Evolutionary conservation across 208 protist genomes (phyloP).

Genomic region (Leishmania lainsoni): DNA sequence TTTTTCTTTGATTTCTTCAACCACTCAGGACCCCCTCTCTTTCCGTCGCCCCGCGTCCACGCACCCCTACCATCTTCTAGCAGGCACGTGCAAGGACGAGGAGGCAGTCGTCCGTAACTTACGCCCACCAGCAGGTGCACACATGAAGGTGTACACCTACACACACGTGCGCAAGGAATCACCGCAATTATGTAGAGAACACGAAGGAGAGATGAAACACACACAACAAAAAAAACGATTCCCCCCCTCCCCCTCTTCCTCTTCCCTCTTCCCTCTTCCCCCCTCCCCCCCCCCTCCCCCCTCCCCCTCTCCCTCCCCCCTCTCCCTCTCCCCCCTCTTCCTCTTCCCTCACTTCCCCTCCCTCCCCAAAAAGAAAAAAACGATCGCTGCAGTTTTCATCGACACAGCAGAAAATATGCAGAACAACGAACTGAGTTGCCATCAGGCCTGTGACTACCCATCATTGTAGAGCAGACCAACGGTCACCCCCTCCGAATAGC

Average conservation of each 20-base stretch:
- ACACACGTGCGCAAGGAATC: background rate
- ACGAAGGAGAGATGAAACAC: background rate
- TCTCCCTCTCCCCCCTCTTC: no score
- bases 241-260: background rate
- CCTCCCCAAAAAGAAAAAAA: no score
- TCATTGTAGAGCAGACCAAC: background rate
- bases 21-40: background rate
- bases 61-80: background rate
- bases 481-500: background rate
- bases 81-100: background rate
- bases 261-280: no score
- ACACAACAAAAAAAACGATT: background rate
- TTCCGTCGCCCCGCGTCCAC: background rate
- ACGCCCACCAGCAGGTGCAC: background rate
- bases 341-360: no score
- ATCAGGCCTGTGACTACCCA: no score
- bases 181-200: background rate
- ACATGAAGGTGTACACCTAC: background rate
- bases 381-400: no score
- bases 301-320: no score
- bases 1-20: conserved; percentile 7
- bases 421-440: no score
- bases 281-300: no score
- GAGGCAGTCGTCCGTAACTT: background rate
- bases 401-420: no score